Evolutionary conservation across 1,139 yeast species (phyloP).

Genomic region (Zygoascus hellenicus): DNA sequence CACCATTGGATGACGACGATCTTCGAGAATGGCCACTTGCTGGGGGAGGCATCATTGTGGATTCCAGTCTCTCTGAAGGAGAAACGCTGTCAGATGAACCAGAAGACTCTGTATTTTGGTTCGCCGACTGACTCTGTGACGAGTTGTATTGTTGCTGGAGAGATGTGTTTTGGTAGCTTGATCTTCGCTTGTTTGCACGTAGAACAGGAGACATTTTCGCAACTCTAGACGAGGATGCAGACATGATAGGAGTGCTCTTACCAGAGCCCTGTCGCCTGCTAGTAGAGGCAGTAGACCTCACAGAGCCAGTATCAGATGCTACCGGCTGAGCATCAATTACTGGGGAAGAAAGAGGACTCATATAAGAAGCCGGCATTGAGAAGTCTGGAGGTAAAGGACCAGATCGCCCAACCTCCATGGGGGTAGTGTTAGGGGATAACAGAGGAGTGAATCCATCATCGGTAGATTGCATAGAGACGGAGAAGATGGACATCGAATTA

Average conservation of each 20-base stretch:
- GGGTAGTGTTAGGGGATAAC: conserved; percentile 69
- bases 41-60: conserved; percentile 27
- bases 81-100: conserved; percentile 24
- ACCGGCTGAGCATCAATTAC: conserved; percentile 42
- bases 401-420: conserved; percentile 41
- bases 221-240: conserved; percentile 18
- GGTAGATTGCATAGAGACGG: conserved; percentile 6
- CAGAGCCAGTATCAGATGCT: conserved; percentile 23
- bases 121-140: not conserved
- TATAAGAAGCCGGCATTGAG: conserved; percentile 32
- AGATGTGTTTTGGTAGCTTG: conserved; percentile 8
- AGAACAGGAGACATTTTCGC: conserved; percentile 23
- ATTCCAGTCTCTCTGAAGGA: conserved; percentile 25
- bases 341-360: conserved; percentile 58
- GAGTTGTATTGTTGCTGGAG: conserved; percentile 6
- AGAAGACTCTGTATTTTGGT: conserved; percentile 7
- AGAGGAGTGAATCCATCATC: conserved; percentile 55
- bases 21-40: conserved; percentile 13
- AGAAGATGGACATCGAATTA: conserved; percentile 3
- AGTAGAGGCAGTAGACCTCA: conserved; percentile 11
- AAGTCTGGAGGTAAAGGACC: conserved; percentile 24
- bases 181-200: conserved; percentile 18
- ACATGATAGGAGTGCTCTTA: conserved; percentile 14
- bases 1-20: conserved; percentile 12
- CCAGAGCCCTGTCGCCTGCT: conserved; percentile 9